Evolutionary conservation across 1,284 basidiomycete species (phyloP).

Genomic region (Phellinidium pouzarii): DNA sequence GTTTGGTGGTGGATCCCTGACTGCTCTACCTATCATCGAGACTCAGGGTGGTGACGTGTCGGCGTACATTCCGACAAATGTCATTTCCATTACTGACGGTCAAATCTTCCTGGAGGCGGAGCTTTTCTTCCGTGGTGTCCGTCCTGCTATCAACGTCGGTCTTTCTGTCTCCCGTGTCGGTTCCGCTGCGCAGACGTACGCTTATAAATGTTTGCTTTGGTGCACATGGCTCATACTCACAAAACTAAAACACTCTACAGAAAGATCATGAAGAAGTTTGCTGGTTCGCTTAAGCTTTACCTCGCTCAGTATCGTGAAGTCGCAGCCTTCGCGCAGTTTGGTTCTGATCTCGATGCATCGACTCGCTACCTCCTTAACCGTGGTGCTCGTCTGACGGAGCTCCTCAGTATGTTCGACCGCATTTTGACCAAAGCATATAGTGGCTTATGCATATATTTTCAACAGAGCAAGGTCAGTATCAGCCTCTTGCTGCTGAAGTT

Average conservation of each 20-base stretch:
- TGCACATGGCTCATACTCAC: constrained; percentile 12
- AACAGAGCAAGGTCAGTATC: constrained; percentile 95
- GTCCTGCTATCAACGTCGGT: constrained; percentile 99
- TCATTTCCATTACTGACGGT: constrained; percentile 97
- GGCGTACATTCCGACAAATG: constrained; percentile 88
- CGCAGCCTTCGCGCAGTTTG: constrained; percentile 98
- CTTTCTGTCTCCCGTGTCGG: constrained; percentile 99
- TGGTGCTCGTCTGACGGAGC: constrained; percentile 97
- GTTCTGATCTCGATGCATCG: constrained; percentile 98
- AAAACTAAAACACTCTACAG: constrained; percentile 31
- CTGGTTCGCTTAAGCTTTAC: constrained; percentile 99
- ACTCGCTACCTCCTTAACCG: constrained; percentile 95
- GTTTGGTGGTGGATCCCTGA: constrained; percentile 96
- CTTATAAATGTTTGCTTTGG: constrained; percentile 17
- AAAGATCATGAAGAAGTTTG: constrained; percentile 99
- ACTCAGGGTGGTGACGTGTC: constrained; percentile 99
- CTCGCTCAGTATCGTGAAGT: constrained; percentile 99
- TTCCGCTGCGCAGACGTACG: constrained; percentile 95
- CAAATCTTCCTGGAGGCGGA: constrained; percentile 99
- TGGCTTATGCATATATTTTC: too few relatives aligned
- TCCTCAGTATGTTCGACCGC: constrained; percentile 68
- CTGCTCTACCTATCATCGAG: constrained; percentile 98
- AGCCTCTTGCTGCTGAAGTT: constrained; percentile 86
- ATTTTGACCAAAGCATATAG: too few relatives aligned
- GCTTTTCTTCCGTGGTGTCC: constrained; percentile 99